These are phyloP conservation scores for Anthracocystis walkeri DNA, from an alignment of 1,284 basidiomycete species.

Conservation along the genomic window DNA sequence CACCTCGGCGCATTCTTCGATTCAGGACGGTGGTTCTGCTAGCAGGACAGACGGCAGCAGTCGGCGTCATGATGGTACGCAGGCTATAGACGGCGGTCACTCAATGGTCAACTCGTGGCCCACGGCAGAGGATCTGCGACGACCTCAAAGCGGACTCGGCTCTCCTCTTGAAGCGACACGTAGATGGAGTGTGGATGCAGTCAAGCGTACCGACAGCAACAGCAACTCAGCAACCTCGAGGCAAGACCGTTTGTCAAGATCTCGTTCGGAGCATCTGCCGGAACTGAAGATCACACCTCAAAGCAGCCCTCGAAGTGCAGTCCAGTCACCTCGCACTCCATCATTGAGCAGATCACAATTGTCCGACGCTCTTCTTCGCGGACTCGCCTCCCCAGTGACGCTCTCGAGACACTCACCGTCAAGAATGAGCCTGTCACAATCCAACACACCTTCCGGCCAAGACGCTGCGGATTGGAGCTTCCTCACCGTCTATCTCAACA, in stretches of 20 bases:
- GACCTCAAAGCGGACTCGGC: too few species aligned
- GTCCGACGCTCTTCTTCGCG: background rate
- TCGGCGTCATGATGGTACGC: background rate
- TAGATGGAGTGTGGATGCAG: slow-evolving; percentile 5
- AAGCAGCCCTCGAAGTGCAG: background rate
- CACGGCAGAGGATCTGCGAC: background rate
- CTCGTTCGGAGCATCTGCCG: background rate
- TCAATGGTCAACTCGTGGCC: background rate
- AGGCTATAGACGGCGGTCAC: background rate
- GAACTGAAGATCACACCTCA: too few species aligned
- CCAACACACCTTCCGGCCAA: background rate
- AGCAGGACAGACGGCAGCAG: background rate
- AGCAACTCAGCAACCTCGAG: background rate
- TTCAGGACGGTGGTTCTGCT: background rate
- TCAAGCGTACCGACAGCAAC: too few species aligned
- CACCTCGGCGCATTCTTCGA: background rate
- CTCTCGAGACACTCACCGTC: background rate
- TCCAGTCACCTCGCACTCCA: slow-evolving; percentile 1
- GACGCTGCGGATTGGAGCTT: slow-evolving; percentile 10
- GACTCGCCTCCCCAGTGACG: background rate
- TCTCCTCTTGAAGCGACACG: background rate
- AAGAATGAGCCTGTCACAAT: background rate
- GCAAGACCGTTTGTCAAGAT: background rate
- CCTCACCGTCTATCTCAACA: slow-evolving; percentile 2
- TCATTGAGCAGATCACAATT: background rate